phyloP scores from a whole-genome alignment of 768 basidiomycete species.

The Rhodotorula sphaerocarpa region DNA sequence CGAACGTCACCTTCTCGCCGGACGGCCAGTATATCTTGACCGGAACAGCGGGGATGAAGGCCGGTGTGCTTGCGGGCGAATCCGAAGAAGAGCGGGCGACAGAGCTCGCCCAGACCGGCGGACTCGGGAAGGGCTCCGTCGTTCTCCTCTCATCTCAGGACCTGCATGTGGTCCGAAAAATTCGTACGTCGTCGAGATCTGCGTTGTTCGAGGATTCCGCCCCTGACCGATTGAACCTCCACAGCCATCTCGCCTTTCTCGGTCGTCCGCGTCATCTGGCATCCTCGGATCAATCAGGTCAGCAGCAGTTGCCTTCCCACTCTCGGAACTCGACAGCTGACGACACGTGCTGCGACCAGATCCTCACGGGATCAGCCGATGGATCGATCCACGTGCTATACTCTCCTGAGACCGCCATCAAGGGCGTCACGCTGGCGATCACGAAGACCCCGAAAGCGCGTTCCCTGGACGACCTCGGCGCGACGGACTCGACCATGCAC shows the following conservation, averaged over 20 bases:
- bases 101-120: conserved; percentile 50
- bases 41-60: conserved; percentile 48
- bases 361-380: conserved; percentile 76
- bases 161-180: conserved; percentile 43
- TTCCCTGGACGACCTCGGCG: conserved; percentile 10
- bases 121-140: conserved; percentile 17
- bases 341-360: conserved; percentile 48
- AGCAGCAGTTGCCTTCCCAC: conserved; percentile 38
- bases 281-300: conserved; percentile 94
- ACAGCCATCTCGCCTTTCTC: conserved; percentile 40
- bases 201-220: no score
- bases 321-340: neutral
- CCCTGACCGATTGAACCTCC: no score
- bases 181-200: conserved; percentile 1
- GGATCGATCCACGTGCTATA: conserved; percentile 85
- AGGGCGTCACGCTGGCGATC: conserved; percentile 82
- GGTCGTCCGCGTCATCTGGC: conserved; percentile 88
- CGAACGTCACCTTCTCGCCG: conserved; percentile 91
- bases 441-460: conserved; percentile 64
- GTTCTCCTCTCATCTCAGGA: conserved; percentile 30
- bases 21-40: conserved; percentile 84
- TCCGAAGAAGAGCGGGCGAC: conserved; percentile 47
- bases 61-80: conserved; percentile 48
- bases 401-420: conserved; percentile 77
- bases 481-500: conserved; percentile 65